phyloP scores from a whole-genome alignment of 2,329 filamentous ascomycete species.

The Geosmithia morbida region DNA sequence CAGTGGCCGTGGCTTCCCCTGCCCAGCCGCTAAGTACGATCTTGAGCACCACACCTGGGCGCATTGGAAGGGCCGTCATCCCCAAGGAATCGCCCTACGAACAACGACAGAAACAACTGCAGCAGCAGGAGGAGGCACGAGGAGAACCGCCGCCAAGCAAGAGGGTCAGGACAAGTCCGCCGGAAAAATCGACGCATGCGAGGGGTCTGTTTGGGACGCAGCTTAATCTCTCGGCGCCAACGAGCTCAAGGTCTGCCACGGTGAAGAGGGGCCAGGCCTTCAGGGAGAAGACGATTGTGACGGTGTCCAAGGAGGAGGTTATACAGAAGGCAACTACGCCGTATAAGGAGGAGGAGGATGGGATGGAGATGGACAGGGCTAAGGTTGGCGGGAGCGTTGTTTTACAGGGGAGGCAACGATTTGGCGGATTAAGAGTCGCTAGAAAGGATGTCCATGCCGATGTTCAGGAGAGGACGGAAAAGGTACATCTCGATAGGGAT shows the following conservation, averaged over 20 bases:
- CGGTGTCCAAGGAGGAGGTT: too few species aligned
- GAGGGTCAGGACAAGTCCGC: conserved; percentile 14
- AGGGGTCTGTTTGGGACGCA: conserved; percentile 18
- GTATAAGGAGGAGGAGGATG: neutral
- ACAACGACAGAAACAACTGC: conserved; percentile 4
- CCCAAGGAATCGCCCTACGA: conserved; percentile 19
- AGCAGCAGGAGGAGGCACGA: conserved; percentile 3
- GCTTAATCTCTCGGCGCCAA: conserved; percentile 13
- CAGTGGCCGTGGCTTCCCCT: neutral
- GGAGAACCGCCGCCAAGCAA: conserved; percentile 9
- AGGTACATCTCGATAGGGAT: too few species aligned
- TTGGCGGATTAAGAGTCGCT: neutral
- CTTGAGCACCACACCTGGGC: conserved; percentile 12
- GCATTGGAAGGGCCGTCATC: conserved; percentile 17
- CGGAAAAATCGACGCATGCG: conserved; percentile 17
- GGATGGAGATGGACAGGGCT: neutral
- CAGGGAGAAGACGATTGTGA: conserved; percentile 8
- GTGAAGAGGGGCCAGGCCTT: conserved; percentile 6
- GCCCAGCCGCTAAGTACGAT: conserved; percentile 24
- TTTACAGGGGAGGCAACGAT: neutral
- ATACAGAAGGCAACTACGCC: neutral
- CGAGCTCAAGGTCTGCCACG: conserved; percentile 3
- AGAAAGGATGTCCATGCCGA: too few species aligned
- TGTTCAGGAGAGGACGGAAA: too few species aligned
- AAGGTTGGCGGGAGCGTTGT: too few species aligned